phyloP scores from a whole-genome alignment of 139 green algal species.

The Chlorella ohadii region DNA sequence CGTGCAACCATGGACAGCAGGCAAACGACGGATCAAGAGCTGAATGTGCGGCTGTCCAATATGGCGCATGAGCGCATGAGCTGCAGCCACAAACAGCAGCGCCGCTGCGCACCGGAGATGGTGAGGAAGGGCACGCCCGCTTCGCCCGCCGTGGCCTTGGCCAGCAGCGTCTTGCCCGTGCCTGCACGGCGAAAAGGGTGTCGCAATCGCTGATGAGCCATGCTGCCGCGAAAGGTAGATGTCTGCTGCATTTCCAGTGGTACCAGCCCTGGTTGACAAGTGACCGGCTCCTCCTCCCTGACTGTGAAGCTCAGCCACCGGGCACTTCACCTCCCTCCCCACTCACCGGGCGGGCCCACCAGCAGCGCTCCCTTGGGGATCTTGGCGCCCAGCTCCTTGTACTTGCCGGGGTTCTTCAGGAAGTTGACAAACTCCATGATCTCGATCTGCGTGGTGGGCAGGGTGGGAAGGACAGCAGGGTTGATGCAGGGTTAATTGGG shows the following conservation, averaged over 20 bases:
- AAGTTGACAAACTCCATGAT: constrained; percentile 99
- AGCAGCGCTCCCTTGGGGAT: constrained; percentile 95
- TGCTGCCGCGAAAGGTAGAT: too few species aligned
- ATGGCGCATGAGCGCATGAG: too few species aligned
- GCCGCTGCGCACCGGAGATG: constrained; percentile 56
- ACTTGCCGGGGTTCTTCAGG: constrained; percentile 85
- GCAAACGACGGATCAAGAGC: too few species aligned
- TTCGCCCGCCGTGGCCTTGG: constrained; percentile 96
- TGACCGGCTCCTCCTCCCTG: too few species aligned
- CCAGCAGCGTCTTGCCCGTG: constrained; percentile 97
- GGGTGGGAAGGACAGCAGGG: not conserved
- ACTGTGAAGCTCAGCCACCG: too few species aligned
- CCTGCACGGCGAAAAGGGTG: constrained; percentile 41
- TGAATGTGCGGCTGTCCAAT: too few species aligned
- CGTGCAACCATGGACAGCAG: too few species aligned
- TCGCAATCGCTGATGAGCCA: not conserved
- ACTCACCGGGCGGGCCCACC: constrained; percentile 79
- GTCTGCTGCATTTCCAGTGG: too few species aligned
- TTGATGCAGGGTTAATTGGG: not conserved
- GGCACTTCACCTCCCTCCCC: too few species aligned
- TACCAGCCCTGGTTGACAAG: too few species aligned
- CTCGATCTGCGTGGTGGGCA: constrained; percentile 52
- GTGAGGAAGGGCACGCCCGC: constrained; percentile 95
- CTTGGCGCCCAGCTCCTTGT: constrained; percentile 86
- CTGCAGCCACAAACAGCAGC: too few species aligned